Base-by-base conservation (phyloP, 495 filamentous ascomycete genomes). In the Penicillium samsonianum region DNA sequence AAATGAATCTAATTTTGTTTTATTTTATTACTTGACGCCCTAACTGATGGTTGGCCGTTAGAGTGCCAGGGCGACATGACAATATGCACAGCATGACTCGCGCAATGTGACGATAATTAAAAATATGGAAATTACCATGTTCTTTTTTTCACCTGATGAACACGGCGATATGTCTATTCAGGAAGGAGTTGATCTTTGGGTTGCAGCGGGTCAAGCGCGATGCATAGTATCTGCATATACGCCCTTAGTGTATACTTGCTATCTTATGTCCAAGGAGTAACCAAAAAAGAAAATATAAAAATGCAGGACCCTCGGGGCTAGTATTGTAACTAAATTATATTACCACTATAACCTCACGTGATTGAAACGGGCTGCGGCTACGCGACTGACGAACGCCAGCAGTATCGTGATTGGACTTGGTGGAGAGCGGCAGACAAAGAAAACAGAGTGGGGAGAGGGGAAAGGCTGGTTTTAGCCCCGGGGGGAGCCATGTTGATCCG, bases 1-100 rank as follows among this genome's bases (percentile, higher is more conserved):
- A 50, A 50, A 26, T 26, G 2, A 25, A 16, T 17, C 11, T 33
- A 4, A 1, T 33, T 5, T 3, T 19, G 2, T 51, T 26, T 20
- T 33, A 0, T 17, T n/a, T 28, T 28, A 28, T 46, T 45, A 9
- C 4, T 4, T 31, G n/a, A n/a, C n/a, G n/a, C n/a, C 28, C 45
- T 55, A 23, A 33, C 28, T 35, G 30, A 51, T 59, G 53, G 53
- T 50, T 61, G 58, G 53, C 48, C 58, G 53, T 65, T 62, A 30
- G 31, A 55, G 41, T 17, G 50, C 50, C 41, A 49, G 31, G 59
- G 53, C 49, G 57, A 48, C 51, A 31, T 56, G 54, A n/a, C 41
- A 56, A 60, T 54, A 61, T 68, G 63, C 63, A 64, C 45, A 50
- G 59, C 65, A 68, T 68, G 65, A 68, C 65, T 68, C 65, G 65